Evolutionary conservation across 495 filamentous ascomycete genomes (phyloP), one percentile per base, ranked within the genome.

Genomic region (Tuber brumale): DNA sequence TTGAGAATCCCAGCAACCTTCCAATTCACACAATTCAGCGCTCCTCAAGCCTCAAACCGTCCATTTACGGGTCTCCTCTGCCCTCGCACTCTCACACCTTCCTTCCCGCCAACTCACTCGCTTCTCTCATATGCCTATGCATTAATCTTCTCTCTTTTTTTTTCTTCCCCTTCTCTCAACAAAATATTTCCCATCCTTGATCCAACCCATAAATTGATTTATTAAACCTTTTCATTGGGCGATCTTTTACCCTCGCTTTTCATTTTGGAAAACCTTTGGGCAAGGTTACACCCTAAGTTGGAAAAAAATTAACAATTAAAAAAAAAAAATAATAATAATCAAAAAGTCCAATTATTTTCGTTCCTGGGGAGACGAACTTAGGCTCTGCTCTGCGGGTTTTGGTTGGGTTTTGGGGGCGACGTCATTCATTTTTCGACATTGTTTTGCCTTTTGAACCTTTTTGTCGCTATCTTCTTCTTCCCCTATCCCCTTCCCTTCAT

Each of bases 131-230:
- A 66, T 66, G 57, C 57, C 27, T 66, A 66, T 66, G 31, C 57
- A 31, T 66, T 66, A 19, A 78, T 71, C 71, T 71, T 77, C 72
- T 66, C 77, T 42, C 74, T 66, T 72, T n/a, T 74, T 71, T 72
- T 77, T 74, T 71, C 71, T 77, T 66, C 72, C 48, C 71, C 45
- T 76, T 75, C 69, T 73, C 71, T 72, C 42, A 71, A 75, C 72
- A 74, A 71, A 48, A 72, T 78, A 57, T 72, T 46, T 6, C 44
- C 44, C 4, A 19, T 3, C 44, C 44, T 46, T 46, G 44, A 46
- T 19, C 31, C 74, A 80, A 80, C 85, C 71, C 79, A 72, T 70
- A 77, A 51, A 80, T 84, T 72, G 74, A 76, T 72, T 80, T 74
- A 42, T 72, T 66, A 70, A 72, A 76, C 76, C 74, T 77, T 74